Evolutionary conservation across 2,329 filamentous ascomycete species (phyloP), one percentile per base, ranked within the genome.

Genomic region (Neopestalotiopsis sp.): DNA sequence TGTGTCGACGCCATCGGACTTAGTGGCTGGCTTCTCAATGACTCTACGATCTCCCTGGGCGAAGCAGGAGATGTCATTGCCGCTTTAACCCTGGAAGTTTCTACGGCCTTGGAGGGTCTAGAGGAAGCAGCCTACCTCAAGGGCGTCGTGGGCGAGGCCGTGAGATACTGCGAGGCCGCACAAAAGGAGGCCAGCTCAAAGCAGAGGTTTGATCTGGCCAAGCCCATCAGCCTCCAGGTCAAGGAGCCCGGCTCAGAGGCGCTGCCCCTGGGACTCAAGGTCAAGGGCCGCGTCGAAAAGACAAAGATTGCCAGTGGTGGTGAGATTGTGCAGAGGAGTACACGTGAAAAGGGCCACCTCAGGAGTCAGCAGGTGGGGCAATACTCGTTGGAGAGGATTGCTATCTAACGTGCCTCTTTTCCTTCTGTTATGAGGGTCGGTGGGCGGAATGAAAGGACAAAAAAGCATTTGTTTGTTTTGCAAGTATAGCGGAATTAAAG

Each of bases 381-480:
- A 73, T 97, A 98, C 82, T 94, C 92, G 61, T 86, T 95, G 72
- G 94, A 97, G 82, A 89, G 90, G 80, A 90, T 97, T 74, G 80
- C 87, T 66, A 83, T 94, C 75, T 94, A 85, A 12, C 7, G 6
- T n/a, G 13, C 20, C 30, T 9, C 17, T 9, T 30, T 59, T 12
- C 12, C 30, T 30, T 24, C 20, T 17, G 13, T 30, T n/a, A 7
- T 7, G 10, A 13, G 24, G 20, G 30, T 59, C 12, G 30, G 30
- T 30, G n/a, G 13, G 13, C 13, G 57, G 30, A 17, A 56, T 56
- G 13, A 28, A 12, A 59, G n/a, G 4, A 30, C 13, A 24, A 24
- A 59, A 34, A 59, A 59, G 45, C 45, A 52, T 52, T 4, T 52
- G 45, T 52, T 52, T 52, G 14, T n/a, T 62, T 20, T 20, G 57